These are phyloP conservation scores for Termitomyces sp. DNA, from an alignment of 768 basidiomycete genomes.

Conservation along the genomic window DNA sequence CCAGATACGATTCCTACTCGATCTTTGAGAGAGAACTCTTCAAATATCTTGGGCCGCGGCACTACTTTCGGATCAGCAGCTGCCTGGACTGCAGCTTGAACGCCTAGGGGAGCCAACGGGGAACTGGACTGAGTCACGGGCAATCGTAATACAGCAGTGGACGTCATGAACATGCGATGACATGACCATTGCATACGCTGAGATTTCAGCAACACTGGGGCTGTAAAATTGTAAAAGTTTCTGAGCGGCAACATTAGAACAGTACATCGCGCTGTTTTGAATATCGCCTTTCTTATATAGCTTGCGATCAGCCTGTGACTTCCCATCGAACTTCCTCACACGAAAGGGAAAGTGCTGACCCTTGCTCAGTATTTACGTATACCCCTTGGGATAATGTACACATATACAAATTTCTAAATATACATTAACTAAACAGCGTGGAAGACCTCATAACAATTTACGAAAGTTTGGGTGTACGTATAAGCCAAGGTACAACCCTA, in stretches of 20 bases:
- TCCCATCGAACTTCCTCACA: neutral
- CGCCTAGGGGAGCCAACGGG: slow-evolving; percentile 55
- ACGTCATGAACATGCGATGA: neutral
- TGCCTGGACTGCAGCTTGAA: slow-evolving; percentile 48
- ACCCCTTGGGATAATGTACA: neutral
- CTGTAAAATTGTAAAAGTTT: neutral
- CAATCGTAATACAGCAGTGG: neutral
- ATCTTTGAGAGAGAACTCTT: slow-evolving; percentile 50
- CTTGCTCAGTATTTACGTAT: neutral
- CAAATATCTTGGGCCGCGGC: slow-evolving; percentile 45
- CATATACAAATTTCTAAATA: neutral
- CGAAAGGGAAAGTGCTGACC: neutral
- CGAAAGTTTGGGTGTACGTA: slow-evolving; percentile 38
- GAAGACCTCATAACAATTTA: slow-evolving; percentile 15
- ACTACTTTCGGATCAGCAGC: slow-evolving; percentile 26
- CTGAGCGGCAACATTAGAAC: neutral
- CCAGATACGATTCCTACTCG: slow-evolving; percentile 59
- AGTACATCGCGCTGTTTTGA: too few species aligned
- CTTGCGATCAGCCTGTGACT: neutral
- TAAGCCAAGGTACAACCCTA: slow-evolving; percentile 46
- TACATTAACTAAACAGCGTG: neutral
- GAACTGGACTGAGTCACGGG: slow-evolving; percentile 33
- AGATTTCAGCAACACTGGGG: neutral
- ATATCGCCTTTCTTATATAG: neutral
- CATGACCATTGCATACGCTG: neutral